Evolutionary conservation across 164 flowering plant genomes (phyloP).

Genomic region (Cinnamomum chago): DNA sequence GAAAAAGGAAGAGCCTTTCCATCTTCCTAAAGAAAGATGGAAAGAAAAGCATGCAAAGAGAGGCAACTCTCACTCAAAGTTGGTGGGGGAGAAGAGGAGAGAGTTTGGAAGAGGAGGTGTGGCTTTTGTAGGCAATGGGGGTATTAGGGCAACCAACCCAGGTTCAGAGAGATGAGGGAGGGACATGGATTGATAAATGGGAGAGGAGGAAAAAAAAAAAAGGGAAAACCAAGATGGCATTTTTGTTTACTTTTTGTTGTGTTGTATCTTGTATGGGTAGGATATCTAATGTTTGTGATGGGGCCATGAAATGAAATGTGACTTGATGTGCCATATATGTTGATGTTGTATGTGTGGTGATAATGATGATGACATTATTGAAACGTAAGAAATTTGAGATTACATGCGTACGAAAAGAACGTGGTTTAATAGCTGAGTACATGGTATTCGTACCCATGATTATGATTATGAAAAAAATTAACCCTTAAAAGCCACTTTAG

Average conservation of each 20-base stretch:
- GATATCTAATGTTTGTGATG: background rate
- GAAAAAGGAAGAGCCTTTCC: constrained; percentile 5
- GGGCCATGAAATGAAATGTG: background rate
- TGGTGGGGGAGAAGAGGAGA: background rate
- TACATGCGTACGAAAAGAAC: background rate
- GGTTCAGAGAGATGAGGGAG: background rate
- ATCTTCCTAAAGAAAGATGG: constrained; percentile 3
- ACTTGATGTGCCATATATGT: background rate
- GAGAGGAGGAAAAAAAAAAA: background rate
- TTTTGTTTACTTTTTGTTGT: background rate
- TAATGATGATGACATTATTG: background rate
- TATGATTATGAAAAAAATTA: background rate
- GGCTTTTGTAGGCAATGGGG: constrained; percentile 9
- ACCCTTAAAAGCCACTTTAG: background rate
- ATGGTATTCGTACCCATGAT: background rate
- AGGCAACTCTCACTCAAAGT: background rate
- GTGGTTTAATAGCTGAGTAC: background rate
- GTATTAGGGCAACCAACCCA: constrained; percentile 7
- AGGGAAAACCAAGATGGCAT: background rate
- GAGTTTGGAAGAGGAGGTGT: background rate
- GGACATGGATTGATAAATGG: background rate
- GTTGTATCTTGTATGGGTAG: background rate
- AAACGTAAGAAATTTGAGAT: background rate
- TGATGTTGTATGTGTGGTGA: background rate
- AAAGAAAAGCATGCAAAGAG: background rate